phyloP scores from a whole-genome alignment of 2,329 filamentous ascomycete species.

The Fusarium subtropicale region DNA sequence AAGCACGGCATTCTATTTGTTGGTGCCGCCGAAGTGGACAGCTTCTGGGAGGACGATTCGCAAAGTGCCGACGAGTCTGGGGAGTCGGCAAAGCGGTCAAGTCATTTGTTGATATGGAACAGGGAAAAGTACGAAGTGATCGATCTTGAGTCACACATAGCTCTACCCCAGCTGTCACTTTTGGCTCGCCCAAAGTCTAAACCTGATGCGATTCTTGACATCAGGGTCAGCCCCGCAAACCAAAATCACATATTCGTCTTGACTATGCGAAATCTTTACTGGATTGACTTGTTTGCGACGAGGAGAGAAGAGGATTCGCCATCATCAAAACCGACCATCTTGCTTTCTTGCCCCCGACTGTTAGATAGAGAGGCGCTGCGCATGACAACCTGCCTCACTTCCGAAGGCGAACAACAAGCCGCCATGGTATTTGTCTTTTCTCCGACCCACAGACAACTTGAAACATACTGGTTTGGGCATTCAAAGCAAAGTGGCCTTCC shows the following conservation, averaged over 20 bases:
- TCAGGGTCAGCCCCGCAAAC: slow-evolving; percentile 60
- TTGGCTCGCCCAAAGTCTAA: slow-evolving; percentile 42
- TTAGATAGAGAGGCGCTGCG: slow-evolving; percentile 44
- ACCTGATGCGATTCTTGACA: slow-evolving; percentile 64
- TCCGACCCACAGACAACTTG: slow-evolving; percentile 48
- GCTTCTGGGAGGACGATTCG: slow-evolving; percentile 35
- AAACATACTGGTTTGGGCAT: slow-evolving; percentile 52
- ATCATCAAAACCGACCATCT: slow-evolving; percentile 37
- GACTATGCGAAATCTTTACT: slow-evolving; percentile 64
- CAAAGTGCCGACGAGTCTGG: slow-evolving; percentile 16
- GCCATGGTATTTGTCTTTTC: slow-evolving; percentile 53
- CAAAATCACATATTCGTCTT: slow-evolving; percentile 67
- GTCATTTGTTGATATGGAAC: slow-evolving; percentile 54
- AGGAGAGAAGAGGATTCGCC: slow-evolving; percentile 12
- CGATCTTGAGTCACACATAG: slow-evolving; percentile 51
- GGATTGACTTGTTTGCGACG: slow-evolving; percentile 57
- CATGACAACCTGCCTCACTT: slow-evolving; percentile 48
- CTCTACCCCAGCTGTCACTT: slow-evolving; percentile 46
- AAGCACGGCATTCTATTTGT: slow-evolving; percentile 60
- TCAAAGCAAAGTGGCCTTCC: slow-evolving; percentile 46
- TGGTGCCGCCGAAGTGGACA: slow-evolving; percentile 45
- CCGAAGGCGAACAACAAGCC: slow-evolving; percentile 34
- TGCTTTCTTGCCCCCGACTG: slow-evolving; percentile 49
- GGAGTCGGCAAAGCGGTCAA: slow-evolving; percentile 29
- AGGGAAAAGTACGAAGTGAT: slow-evolving; percentile 51